Base-by-base conservation (phyloP, 352 stramenopile species). In the Pythium phragmiticola region DNA sequence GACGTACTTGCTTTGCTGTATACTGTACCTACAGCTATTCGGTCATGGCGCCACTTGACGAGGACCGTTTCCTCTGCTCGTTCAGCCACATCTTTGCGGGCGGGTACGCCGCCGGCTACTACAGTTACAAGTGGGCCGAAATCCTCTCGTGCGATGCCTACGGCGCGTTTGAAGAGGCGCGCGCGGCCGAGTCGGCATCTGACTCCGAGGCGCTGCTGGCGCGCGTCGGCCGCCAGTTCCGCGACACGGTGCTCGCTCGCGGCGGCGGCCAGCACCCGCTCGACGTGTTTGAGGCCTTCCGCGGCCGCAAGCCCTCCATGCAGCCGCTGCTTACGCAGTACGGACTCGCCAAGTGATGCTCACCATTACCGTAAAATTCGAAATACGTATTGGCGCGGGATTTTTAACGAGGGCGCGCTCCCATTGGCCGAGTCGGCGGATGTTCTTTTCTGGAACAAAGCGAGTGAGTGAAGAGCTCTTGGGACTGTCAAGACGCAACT, bases 51-150 rank as follows among this genome's bases (percentile, higher is more conserved):
- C 96, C 96, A 28, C 79, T 99, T 4, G 67, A 80, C 42, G 94
- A 99, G 62, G 96, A 99, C 77, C 80, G 96, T 37, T 99, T 99
- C 75, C 78, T 99, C n/a, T 99, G 96, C 72, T 94, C 91, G 37
- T 99, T 99, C 74, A 84, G 76, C 33, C 97, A 99, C 75, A 99
- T 99, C 65, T 99, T 99, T 73, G 97, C 94, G 0, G 96, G 97
- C 2, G 96, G 96, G 37, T 99, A 99, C 72, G 87, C 94, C n/a
- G 95, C 96, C 8, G 96, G 97, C 26, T 99, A 99, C 75, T 99
- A 98, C 78, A 96, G 86, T 75, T 94, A 94, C 77, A 98, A 98
- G 69, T 99, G 96, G 94, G 97, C 97, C 13, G 96, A 99, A 78
- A 96, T 99, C 45, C 89, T 99, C 80, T 95, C 82, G 60, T 98